Base-by-base conservation (phyloP, 73 alveolate species). In the Paramecium bursaria region DNA sequence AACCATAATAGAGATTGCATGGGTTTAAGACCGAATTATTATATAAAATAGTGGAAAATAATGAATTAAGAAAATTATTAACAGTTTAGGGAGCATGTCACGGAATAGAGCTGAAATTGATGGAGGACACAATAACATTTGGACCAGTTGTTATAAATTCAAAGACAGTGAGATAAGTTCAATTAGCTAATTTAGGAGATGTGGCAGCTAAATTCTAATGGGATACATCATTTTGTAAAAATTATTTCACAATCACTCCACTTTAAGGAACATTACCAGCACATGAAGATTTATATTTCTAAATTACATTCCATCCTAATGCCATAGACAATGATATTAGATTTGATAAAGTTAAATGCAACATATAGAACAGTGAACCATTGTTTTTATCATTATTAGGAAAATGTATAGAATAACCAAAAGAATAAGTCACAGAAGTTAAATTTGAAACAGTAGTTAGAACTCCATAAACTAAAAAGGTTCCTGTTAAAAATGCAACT, bases 121-220 rank as follows among this genome's bases (percentile, higher is more conserved):
- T 97, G 92, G 99, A 97, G 75, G 99, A 95, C 87, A 95, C 97
- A 0, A 92, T 96, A 51, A 96, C 98, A 77, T 97, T 97, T 87
- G 99, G 99, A 76, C 87, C 92, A 29, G 99, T 97, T 10, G 97
- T 97, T 25, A 95, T 91, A 15, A 95, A 96, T 74, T 91, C 98
- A 23, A 86, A 96, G 86, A 91, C 92, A 30, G 94, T 95, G 4
- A 97, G 94, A 87, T 87, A 88, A 9, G 90, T 97, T 10, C 88
- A 97, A 47, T 89, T 97, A 3, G 90, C 95, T 23, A 97, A 97
- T 87, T 93, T 97, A 55, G 99, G 99, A 39, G 99, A 97, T 91
- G 94, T 97, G 23, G 95, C 97, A 0, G 99, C 99, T 26, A 86
- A 90, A 53, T 97, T 95, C 87, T 87, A 93, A 50, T 97, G 99